These are phyloP conservation scores for Aspergillus fructus DNA, from an alignment of 2,329 filamentous ascomycete species.

Conservation along the genomic window DNA sequence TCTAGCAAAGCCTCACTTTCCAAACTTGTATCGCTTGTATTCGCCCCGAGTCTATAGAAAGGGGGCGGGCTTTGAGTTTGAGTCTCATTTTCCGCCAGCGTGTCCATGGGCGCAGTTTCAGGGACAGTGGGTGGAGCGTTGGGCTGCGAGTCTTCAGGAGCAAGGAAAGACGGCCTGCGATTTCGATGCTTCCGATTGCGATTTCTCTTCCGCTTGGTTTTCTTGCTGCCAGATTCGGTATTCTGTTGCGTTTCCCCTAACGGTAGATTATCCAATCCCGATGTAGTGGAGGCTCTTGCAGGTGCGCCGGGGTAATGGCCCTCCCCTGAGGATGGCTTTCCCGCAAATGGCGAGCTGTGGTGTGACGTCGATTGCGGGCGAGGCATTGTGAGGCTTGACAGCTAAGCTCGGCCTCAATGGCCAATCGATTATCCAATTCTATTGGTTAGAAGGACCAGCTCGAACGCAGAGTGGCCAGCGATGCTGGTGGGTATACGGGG, in stretches of 20 bases:
- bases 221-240: conserved; percentile 23
- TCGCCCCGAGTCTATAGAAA: conserved; percentile 58
- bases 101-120: conserved; percentile 30
- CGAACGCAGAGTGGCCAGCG: neutral
- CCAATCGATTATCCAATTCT: neutral
- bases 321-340: conserved; percentile 6
- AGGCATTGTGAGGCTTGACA: conserved; percentile 15
- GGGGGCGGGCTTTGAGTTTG: conserved; percentile 35
- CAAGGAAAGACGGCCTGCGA: conserved; percentile 78
- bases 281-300: conserved; percentile 5
- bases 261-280: conserved; percentile 7
- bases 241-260: conserved; percentile 19
- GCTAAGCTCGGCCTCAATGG: neutral
- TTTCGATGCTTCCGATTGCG: conserved; percentile 76
- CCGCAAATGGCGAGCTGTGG: conserved; percentile 12
- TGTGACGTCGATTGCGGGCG: conserved; percentile 17
- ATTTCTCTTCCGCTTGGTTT: conserved; percentile 60
- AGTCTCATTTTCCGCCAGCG: conserved; percentile 27
- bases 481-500: neutral
- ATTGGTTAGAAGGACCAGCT: neutral
- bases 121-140: conserved; percentile 52
- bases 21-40: conserved; percentile 78
- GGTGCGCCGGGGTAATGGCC: conserved; percentile 9
- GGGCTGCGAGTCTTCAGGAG: conserved; percentile 55
- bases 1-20: conserved; percentile 87